phyloP scores from a whole-genome alignment of 306 rosid genomes.

The Elaeagnus macrophylla region DNA sequence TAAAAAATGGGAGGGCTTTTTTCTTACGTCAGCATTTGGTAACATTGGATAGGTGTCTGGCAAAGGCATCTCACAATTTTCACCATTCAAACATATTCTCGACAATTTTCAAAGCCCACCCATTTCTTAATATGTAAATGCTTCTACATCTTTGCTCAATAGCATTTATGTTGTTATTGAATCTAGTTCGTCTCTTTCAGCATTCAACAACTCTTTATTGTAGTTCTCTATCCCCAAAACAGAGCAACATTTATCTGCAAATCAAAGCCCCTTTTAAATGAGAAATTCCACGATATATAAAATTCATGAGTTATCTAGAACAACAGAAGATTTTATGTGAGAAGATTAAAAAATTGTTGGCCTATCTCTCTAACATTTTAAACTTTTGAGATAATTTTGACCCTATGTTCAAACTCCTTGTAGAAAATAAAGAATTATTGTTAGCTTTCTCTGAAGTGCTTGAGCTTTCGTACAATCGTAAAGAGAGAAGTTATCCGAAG shows the following conservation, averaged over 20 bases:
- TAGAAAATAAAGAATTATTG: no score
- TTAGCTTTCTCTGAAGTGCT: no score
- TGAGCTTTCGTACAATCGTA: no score
- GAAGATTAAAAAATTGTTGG: background rate
- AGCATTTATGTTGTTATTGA: conserved; percentile 50
- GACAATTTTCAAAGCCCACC: conserved; percentile 69
- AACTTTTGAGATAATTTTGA: no score
- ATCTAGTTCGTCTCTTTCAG: conserved; percentile 28
- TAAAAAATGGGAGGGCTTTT: conserved; percentile 3
- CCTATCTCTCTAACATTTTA: no score
- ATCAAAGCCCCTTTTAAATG: no score
- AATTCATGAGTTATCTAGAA: background rate
- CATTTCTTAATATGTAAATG: conserved; percentile 57
- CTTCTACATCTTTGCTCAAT: conserved; percentile 37
- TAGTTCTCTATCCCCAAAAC: conserved; percentile 68
- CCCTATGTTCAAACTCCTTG: no score
- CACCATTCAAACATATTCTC: conserved; percentile 75
- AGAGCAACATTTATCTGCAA: conserved; percentile 66
- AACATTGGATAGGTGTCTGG: conserved; percentile 56
- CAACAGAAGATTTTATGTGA: no score
- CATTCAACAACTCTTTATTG: conserved; percentile 40
- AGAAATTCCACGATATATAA: background rate
- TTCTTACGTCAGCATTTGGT: conserved; percentile 37
- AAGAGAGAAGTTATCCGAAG: no score
- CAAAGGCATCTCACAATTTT: conserved; percentile 54